Evolutionary conservation across 805 yeast genomes (phyloP), one percentile per base, ranked within the genome.

Genomic region (Kuraishia ogatae): DNA sequence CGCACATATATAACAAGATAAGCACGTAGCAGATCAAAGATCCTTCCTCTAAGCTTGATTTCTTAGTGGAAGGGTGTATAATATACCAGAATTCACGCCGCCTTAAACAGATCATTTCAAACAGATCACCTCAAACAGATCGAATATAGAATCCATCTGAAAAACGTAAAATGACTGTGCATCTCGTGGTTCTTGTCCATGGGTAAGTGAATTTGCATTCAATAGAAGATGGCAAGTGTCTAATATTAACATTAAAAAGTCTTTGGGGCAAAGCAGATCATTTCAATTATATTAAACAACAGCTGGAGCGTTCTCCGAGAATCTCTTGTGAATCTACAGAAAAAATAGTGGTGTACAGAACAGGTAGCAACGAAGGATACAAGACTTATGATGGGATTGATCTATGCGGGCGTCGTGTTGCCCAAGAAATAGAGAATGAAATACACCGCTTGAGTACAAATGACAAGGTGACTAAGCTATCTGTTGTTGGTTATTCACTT

Each of bases 301-400:
- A 80, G 59, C 61, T 84, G 28, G 70, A 66, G 39, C 59, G 61
- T 43, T 54, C n/a, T 53, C 59, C 66, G 1, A 59, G 70, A n/a
- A 62, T 64, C 2, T 66, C 65, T 1, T 53, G 61, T 20, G 61
- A 57, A 51, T 62, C 56, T 21, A 66, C 64, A 39, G 69, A 64
- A 29, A 64, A 60, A 50, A 56, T 71, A 1, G 66, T 77, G 2
- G 76, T 81, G 22, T 79, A 82, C 61, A 73, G 78, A 50, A 76
- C 89, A 0, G 77, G 76, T 29, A 74, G 85, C 20, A 87, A 85
- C 63, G 78, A 81, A 55, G 93, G 92, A 6, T 87, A 82, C 64
- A 79, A 80, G 63, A 90, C 96, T 2, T 85, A 89, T 61, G 97
- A 90, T 64, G 97, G 97, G 1, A 82, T 89, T 22, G 96, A 89